These are phyloP conservation scores for Nissolia schottii DNA, from an alignment of 306 rosid genomes.

Conservation along the genomic window DNA sequence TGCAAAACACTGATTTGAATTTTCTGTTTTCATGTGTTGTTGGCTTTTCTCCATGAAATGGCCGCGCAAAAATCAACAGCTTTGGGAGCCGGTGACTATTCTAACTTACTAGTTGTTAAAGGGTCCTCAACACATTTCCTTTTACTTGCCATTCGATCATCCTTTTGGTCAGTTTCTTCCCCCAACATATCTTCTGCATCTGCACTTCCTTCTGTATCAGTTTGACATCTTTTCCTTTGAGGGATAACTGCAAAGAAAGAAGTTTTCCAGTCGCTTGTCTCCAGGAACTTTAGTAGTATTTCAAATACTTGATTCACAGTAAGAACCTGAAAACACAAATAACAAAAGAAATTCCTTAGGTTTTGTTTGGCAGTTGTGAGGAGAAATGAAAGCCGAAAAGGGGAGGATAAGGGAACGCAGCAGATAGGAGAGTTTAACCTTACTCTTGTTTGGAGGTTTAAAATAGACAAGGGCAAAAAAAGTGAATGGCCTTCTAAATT, in stretches of 20 bases:
- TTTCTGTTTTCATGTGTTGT: not conserved
- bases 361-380: too few species aligned
- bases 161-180: constrained; percentile 32
- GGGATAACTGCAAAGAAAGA: constrained; percentile 86
- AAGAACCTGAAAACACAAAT: constrained; percentile 61
- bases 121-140: constrained; percentile 28
- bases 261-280: constrained; percentile 77
- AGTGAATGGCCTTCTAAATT: too few species aligned
- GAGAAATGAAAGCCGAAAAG: too few species aligned
- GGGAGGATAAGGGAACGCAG: too few species aligned
- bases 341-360: constrained; percentile 19
- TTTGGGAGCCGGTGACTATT: constrained; percentile 1
- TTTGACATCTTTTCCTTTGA: constrained; percentile 68
- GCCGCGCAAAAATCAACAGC: not conserved
- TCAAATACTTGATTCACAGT: constrained; percentile 89
- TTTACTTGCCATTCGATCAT: constrained; percentile 17
- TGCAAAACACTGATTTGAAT: not conserved
- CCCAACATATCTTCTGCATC: constrained; percentile 28
- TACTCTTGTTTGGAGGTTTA: too few species aligned
- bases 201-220: constrained; percentile 37
- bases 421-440: too few species aligned
- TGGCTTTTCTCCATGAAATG: not conserved
- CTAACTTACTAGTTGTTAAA: constrained; percentile 16
- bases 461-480: too few species aligned
- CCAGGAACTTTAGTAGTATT: constrained; percentile 58